Conservation (phyloP, 2,329 filamentous ascomycete genomes). For the Aspergillus floridensis region DNA sequence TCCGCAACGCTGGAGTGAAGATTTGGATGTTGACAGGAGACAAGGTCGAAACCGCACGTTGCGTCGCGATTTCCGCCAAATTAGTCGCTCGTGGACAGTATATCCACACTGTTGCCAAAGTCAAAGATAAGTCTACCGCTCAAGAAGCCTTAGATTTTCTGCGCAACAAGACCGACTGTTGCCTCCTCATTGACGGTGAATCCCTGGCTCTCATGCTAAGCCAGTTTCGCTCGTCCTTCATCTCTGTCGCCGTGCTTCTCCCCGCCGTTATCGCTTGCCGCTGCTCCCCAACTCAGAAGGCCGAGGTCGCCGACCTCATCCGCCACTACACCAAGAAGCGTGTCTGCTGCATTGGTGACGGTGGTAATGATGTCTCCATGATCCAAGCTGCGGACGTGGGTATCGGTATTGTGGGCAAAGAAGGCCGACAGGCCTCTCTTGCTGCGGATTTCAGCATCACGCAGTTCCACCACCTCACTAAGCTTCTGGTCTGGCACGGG, state of each 20-base stretch:
- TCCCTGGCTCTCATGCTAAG: conserved; percentile 79
- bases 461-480: conserved; percentile 91
- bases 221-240: conserved; percentile 80
- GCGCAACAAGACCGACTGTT: conserved; percentile 78
- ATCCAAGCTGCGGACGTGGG: conserved; percentile 98
- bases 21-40: conserved; percentile 99
- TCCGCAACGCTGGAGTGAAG: conserved; percentile 96
- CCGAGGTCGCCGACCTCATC: conserved; percentile 87
- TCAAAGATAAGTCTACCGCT: conserved; percentile 78
- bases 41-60: conserved; percentile 96
- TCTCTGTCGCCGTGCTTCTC: conserved; percentile 79
- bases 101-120: conserved; percentile 86
- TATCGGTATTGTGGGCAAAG: conserved; percentile 96
- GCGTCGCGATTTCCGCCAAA: conserved; percentile 92
- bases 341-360: conserved; percentile 95
- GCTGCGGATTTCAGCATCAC: conserved; percentile 96
- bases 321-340: conserved; percentile 89
- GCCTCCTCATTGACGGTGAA: conserved; percentile 91
- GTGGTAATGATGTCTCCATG: conserved; percentile 98
- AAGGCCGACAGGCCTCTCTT: conserved; percentile 88
- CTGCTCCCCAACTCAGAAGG: conserved; percentile 95
- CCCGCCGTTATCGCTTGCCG: conserved; percentile 94
- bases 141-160: conserved; percentile 88
- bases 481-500: conserved; percentile 97
- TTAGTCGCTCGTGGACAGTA: conserved; percentile 90